Evolutionary conservation across 805 yeast species (phyloP), one percentile per base, ranked within the genome.

Genomic region (Clavispora santaluciae): DNA sequence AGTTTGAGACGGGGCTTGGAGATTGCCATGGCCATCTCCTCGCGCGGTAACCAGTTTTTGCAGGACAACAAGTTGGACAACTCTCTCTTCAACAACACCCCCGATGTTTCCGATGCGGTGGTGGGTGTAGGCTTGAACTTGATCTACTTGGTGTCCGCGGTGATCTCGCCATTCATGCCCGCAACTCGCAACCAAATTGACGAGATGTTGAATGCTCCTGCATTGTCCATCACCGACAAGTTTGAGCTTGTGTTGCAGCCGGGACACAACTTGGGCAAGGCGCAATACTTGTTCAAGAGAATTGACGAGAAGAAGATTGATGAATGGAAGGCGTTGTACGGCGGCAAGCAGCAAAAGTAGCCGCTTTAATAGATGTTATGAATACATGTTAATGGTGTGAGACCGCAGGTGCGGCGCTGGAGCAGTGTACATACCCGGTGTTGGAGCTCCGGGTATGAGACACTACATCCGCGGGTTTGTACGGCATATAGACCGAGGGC

Each of bases 1-100:
- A 86, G 79, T 59, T 76, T 88, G 57, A 83, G 96, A 66, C 83
- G 81, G 58, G 98, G 97, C 61, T 73, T 91, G 48, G 98, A 90
- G 63, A 64, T 81, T 28, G 95, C 96, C 46, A 89, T 93, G 96
- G 74, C 86, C 23, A 71, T 93, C 42, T 85, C 96, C 43, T 79
- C 95, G 16, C 81, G 96, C 55, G 99, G 99, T 65, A 93, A 93
- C 68, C 85, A 75, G 63, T 93, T 91, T 75, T 76, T 93, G 62
- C 99, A 93, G 70, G 99, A 91, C 38, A 89, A 90, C 70, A 90
- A 90, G 68, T 76, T 93, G 55, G 98, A 91, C 65, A 93, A 93
- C 74, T 72, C 86, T 8, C 72, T 90, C 50, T 87, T 81, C 64
- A 77, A 79, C 41, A 79, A 87, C 56, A 61, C 67, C 36, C 95